phyloP scores from a whole-genome alignment of 2,329 filamentous ascomycete genomes.

The Scortechinia acanthostroma region DNA sequence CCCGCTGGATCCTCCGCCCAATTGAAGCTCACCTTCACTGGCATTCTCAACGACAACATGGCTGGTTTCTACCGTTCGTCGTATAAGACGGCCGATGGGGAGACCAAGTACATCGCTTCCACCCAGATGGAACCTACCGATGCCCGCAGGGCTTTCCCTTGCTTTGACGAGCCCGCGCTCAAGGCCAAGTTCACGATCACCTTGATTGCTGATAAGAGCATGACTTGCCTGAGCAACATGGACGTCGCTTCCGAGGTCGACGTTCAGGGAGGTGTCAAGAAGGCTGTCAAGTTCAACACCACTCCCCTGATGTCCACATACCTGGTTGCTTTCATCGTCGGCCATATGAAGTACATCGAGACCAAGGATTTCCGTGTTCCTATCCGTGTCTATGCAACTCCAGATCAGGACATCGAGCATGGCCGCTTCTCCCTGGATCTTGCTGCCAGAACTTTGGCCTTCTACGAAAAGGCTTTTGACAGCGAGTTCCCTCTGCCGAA shows the following conservation, averaged over 20 bases:
- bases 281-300: slow-evolving; percentile 85
- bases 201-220: slow-evolving; percentile 78
- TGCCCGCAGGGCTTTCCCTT: slow-evolving; percentile 85
- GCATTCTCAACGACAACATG: slow-evolving; percentile 86
- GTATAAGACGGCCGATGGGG: slow-evolving; percentile 77
- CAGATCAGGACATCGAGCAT: slow-evolving; percentile 82
- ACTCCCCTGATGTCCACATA: slow-evolving; percentile 95
- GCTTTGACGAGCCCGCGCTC: slow-evolving; percentile 89
- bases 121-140: slow-evolving; percentile 97
- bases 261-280: slow-evolving; percentile 62
- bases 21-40: slow-evolving; percentile 72
- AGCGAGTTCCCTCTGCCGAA: slow-evolving; percentile 81
- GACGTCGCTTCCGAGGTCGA: slow-evolving; percentile 77
- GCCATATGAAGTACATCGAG: slow-evolving; percentile 89
- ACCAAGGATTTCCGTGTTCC: slow-evolving; percentile 86
- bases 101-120: slow-evolving; percentile 75
- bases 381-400: slow-evolving; percentile 86
- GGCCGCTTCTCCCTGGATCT: slow-evolving; percentile 85
- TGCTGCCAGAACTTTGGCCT: slow-evolving; percentile 80
- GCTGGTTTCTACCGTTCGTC: slow-evolving; percentile 94
- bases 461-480: slow-evolving; percentile 92
- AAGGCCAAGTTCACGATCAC: slow-evolving; percentile 92
- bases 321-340: slow-evolving; percentile 85
- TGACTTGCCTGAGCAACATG: slow-evolving; percentile 96
- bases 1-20: slow-evolving; percentile 71